Percentiles rank a stretch among this genome's conserved stretches.
phyloP scores from a whole-genome alignment of 441 rosid species.

The Populus hybrid region DNA sequence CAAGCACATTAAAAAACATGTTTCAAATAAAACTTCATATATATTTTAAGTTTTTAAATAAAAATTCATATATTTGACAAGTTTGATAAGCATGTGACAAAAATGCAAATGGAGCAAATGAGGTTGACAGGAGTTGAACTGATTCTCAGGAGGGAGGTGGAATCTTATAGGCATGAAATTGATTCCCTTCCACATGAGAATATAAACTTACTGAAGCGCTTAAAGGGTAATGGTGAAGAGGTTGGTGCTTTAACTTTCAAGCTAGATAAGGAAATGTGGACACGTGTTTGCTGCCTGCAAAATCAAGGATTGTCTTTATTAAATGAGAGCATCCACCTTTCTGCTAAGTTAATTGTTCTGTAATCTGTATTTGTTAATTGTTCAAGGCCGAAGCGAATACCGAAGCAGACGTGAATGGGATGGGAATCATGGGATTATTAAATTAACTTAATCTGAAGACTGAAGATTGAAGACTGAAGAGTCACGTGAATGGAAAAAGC shows the following conservation, averaged over 20 bases:
- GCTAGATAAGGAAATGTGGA: conserved; percentile 70
- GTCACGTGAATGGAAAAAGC: too few species aligned
- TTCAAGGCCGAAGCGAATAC: too few species aligned
- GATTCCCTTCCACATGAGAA: conserved; percentile 88
- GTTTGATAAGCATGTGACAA: conserved; percentile 43
- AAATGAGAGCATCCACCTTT: conserved; percentile 54
- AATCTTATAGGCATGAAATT: conserved; percentile 58
- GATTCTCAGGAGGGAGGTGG: conserved; percentile 71
- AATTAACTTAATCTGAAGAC: too few species aligned
- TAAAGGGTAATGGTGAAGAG: conserved; percentile 60
- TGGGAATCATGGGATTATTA: too few species aligned
- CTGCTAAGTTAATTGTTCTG: conserved; percentile 45
- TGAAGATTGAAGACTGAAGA: too few species aligned
- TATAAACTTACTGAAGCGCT: conserved; percentile 60
- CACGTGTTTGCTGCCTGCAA: conserved; percentile 65
- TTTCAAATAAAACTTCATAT: too few species aligned
- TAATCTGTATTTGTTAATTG: too few species aligned
- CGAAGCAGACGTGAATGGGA: too few species aligned
- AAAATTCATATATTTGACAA: conserved; percentile 21
- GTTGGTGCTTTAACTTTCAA: conserved; percentile 51
- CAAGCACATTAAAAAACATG: too few species aligned
- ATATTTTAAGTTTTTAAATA: too few species aligned
- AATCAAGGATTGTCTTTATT: conserved; percentile 70
- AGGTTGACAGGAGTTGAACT: conserved; percentile 82
- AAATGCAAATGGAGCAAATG: conserved; percentile 76